Evolutionary conservation across 2,329 filamentous ascomycete genomes (phyloP).

Genomic region (Aureobasidium sp.): DNA sequence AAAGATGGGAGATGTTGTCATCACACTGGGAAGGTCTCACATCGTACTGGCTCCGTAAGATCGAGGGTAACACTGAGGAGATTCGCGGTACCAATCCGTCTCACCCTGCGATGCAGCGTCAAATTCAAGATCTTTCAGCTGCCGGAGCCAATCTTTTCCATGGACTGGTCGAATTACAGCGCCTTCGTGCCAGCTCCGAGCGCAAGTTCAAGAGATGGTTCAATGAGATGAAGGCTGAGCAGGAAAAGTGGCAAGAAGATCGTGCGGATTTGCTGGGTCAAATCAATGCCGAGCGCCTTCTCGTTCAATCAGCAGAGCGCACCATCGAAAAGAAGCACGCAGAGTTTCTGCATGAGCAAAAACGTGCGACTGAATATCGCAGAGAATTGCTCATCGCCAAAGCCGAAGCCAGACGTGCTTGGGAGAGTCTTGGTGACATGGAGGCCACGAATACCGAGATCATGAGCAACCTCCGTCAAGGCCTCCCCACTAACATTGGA

Average conservation of each 20-base stretch:
- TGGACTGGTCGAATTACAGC: constrained; percentile 91
- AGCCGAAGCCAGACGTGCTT: constrained; percentile 88
- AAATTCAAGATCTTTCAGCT: constrained; percentile 94
- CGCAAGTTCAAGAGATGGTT: constrained; percentile 99
- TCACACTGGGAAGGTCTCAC: constrained; percentile 98
- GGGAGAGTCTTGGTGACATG: constrained; percentile 90
- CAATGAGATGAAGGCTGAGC: constrained; percentile 83
- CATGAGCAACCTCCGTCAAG: constrained; percentile 75
- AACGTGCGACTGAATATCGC: constrained; percentile 80
- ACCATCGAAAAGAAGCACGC: constrained; percentile 57
- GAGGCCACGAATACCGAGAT: constrained; percentile 91
- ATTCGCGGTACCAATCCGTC: constrained; percentile 69
- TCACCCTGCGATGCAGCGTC: constrained; percentile 79
- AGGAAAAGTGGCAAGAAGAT: constrained; percentile 76
- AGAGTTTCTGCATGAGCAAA: constrained; percentile 64
- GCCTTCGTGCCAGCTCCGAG: constrained; percentile 88
- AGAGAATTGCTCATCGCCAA: constrained; percentile 92
- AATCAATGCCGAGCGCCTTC: constrained; percentile 65
- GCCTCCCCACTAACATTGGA: constrained; percentile 80
- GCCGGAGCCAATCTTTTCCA: constrained; percentile 96
- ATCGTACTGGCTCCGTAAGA: constrained; percentile 89
- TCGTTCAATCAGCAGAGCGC: constrained; percentile 61
- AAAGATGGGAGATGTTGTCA: constrained; percentile 93
- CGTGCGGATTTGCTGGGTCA: constrained; percentile 72
- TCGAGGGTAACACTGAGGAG: constrained; percentile 86